Base-by-base conservation (phyloP, 805 yeast genomes). In the Brettanomyces nanus region DNA sequence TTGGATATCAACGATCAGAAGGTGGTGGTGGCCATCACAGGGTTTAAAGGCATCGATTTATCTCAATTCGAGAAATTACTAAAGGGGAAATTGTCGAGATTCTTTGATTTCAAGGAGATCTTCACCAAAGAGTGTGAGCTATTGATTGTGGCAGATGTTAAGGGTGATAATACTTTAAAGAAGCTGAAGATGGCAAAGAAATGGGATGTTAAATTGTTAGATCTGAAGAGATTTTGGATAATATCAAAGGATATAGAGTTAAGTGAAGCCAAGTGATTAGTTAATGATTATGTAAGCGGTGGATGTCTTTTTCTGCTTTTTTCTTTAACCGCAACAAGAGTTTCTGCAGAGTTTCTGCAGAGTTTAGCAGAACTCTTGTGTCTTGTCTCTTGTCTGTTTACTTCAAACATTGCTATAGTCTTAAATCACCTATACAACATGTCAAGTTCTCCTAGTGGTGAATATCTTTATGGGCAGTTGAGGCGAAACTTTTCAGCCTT, bases 51-150 rank as follows among this genome's bases (percentile, higher is more conserved):
- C 5, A 49, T 58, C 3, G 61, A 58, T 19, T 35, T 56, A 31
- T 42, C 57, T 2, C 62, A 58, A 32, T 18, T 58, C 7, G 58
- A 51, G 17, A 77, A 72, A 18, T 75, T 82, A 44, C 65, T 92
- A 31, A 19, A 6, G 13, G 65, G 82, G n/a, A 49, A 62, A 29
- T 50, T 82, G 14, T 71, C 30, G 1, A 5, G 7, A 1, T 34
- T 78, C 28, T 71, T 77, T 35, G 65, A 65, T 27, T 68, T 69
- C 43, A 62, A 69, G 36, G 72, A 70, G 2, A 62, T 69, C 4
- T 65, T 85, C 41, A 71, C 69, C 7, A 56, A 65, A 7, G 59
- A 61, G 5, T 59, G 80, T 20, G 82, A 81, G 41, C 48, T 81
- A 5, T 60, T 85, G 28, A 58, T 85, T 1, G 59, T 20, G 5